Conservation (phyloP, 169 alveolate genomes). For the Babesia sp. region DNA sequence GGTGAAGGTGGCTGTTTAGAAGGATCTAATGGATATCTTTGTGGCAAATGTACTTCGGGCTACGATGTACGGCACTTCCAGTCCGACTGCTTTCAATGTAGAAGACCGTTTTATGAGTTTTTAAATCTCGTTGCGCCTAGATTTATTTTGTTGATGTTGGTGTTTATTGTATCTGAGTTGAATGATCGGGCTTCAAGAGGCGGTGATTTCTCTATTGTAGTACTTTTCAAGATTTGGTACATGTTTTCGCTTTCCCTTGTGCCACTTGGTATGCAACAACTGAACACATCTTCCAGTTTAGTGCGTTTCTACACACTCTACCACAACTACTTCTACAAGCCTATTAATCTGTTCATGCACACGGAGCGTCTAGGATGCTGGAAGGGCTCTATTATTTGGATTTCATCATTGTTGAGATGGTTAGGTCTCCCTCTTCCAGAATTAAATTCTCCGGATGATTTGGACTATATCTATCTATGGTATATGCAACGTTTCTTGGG, state of each 20-base stretch:
- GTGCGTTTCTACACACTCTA: constrained; percentile 35
- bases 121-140: constrained; percentile 34
- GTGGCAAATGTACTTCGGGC: constrained; percentile 68
- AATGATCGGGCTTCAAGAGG: constrained; percentile 12
- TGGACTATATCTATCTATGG: constrained; percentile 48
- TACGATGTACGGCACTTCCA: constrained; percentile 69
- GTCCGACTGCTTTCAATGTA: constrained; percentile 68
- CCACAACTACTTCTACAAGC: constrained; percentile 35
- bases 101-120: not conserved
- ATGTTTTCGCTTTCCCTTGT: constrained; percentile 37
- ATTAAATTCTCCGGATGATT: not conserved
- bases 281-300: constrained; percentile 52
- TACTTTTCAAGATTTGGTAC: constrained; percentile 50
- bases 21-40: constrained; percentile 75
- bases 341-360: constrained; percentile 17
- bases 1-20: constrained; percentile 59
- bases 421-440: not conserved
- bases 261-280: constrained; percentile 48
- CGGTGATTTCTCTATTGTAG: constrained; percentile 43
- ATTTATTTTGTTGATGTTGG: constrained; percentile 4
- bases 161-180: constrained; percentile 13
- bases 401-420: not conserved
- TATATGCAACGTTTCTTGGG: constrained; percentile 43
- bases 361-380: constrained; percentile 55
- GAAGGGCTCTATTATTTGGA: constrained; percentile 15